Evolutionary conservation across 768 basidiomycete species (phyloP), one percentile per base, ranked within the genome.

Genomic region (Pilatotrama ljubarskyi): DNA sequence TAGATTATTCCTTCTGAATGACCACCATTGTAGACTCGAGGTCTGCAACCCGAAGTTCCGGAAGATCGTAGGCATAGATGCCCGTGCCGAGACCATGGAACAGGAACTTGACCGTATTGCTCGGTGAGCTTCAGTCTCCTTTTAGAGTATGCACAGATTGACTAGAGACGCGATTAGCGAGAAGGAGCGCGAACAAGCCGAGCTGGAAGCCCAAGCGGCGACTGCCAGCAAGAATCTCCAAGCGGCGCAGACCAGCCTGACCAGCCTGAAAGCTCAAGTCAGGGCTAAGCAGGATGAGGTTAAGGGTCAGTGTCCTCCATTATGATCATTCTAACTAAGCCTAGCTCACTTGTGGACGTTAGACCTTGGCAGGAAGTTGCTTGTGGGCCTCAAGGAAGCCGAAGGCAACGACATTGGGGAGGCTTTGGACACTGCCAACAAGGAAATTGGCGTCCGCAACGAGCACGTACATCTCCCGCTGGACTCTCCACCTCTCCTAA

Each of bases 31-130:
- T 51, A 97, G 95, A 51, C 72, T 95, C 18, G 82, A 86, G 24
- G 70, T 80, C 47, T 81, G 82, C 50, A 83, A 82, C 44, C 71
- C 74, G 49, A 88, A 85, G 69, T 89, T 86, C 67, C 82, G 80
- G 38, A 84, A 87, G 60, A 70, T 91, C 10, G 76, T 87, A n/a
- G 86, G 85, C 14, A 75, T 73, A 41, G 83, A 88, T 38, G 77
- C 86, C 0, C 76, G 78, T 6, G 74, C 78, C 1, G 86, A 86
- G 9, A 84, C 80, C 0, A 88, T 96, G 77, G 94, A 96, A 64
- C 78, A 77, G 17, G 88, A 91, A 56, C 78, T 91, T 5, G 85
- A 88, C 22, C 77, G 79, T 17, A 69, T 84, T 8, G 72, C 79
- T 10, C 70, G 75, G 92, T 94, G 52, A 69, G 83, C 78, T 15